Conservation (phyloP, 305 asterid species). For the Solanum hybrid region DNA sequence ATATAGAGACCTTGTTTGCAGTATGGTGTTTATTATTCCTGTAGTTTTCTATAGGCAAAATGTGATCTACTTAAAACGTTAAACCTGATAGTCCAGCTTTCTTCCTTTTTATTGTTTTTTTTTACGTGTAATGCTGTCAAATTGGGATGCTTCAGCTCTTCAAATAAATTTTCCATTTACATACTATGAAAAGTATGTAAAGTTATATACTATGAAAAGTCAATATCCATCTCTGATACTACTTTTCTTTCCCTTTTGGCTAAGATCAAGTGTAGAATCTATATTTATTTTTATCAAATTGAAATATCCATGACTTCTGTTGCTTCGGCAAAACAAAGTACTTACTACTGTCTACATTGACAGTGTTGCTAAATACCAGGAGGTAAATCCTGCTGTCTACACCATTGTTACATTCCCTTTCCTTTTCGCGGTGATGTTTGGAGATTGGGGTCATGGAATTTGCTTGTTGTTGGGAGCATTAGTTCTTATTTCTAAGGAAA, state of each 20-base stretch:
- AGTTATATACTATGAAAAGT: not conserved
- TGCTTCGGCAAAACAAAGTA: not conserved
- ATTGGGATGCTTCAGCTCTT: not conserved
- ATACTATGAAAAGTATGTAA: not conserved
- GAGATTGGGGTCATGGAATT: slow-evolving; percentile 99
- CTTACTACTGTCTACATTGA: slow-evolving; percentile 1
- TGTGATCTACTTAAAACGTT: not conserved
- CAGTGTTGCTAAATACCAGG: slow-evolving; percentile 97
- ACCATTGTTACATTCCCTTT: slow-evolving; percentile 88
- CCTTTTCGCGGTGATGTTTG: slow-evolving; percentile 99
- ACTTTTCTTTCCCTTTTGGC: not conserved
- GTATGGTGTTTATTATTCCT: not conserved
- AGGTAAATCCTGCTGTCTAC: slow-evolving; percentile 96
- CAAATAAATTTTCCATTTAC: not conserved
- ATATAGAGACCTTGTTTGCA: not conserved
- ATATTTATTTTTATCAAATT: not conserved
- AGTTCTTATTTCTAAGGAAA: slow-evolving; percentile 67
- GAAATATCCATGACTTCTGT: not conserved
- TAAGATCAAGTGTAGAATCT: not conserved
- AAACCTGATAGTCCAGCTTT: not conserved
- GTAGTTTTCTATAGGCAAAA: not conserved
- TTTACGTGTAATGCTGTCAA: not conserved
- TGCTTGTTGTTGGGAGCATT: slow-evolving; percentile 86
- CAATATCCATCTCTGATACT: not conserved
- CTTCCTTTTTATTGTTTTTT: not conserved